Conservation (phyloP, 2,329 filamentous ascomycete species). For the Paecilomyces formosus region DNA sequence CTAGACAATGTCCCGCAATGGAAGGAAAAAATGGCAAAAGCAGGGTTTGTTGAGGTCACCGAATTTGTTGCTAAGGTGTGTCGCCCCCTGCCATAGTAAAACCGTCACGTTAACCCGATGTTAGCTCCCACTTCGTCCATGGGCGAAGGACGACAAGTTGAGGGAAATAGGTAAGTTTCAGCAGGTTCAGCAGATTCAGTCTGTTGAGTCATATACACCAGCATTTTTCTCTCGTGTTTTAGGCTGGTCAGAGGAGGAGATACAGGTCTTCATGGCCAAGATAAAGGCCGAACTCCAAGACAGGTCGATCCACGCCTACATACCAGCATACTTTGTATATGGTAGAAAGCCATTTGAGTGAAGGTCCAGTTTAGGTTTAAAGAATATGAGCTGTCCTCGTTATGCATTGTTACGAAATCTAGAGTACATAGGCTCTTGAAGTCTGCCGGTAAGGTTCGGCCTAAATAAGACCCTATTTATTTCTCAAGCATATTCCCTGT, state of each 20-base stretch:
- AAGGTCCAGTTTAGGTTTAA: not conserved
- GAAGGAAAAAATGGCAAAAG: conserved; percentile 7
- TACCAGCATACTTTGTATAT: not conserved
- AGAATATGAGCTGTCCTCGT: too few relatives aligned
- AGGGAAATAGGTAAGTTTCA: not conserved
- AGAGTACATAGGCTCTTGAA: too few relatives aligned
- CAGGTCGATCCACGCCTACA: not conserved
- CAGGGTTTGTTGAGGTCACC: conserved; percentile 7
- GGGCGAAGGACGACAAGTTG: not conserved
- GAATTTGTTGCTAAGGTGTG: conserved; percentile 10
- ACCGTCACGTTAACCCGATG: too few relatives aligned
- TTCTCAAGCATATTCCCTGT: too few relatives aligned
- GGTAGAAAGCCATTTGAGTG: not conserved
- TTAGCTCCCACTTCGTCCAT: not conserved
- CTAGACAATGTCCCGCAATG: conserved; percentile 11
- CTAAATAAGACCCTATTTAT: too few relatives aligned
- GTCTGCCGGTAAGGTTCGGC: too few relatives aligned
- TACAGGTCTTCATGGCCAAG: conserved; percentile 7
- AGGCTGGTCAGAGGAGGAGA: not conserved
- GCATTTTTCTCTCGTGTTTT: not conserved
- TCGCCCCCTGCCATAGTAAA: not conserved
- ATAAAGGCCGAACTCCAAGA: conserved; percentile 8
- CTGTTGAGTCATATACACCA: not conserved
- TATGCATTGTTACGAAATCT: too few relatives aligned
- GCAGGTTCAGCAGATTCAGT: not conserved